These are phyloP conservation scores for Syzygium malaccense DNA, from an alignment of 441 rosid species.

Conservation along the genomic window DNA sequence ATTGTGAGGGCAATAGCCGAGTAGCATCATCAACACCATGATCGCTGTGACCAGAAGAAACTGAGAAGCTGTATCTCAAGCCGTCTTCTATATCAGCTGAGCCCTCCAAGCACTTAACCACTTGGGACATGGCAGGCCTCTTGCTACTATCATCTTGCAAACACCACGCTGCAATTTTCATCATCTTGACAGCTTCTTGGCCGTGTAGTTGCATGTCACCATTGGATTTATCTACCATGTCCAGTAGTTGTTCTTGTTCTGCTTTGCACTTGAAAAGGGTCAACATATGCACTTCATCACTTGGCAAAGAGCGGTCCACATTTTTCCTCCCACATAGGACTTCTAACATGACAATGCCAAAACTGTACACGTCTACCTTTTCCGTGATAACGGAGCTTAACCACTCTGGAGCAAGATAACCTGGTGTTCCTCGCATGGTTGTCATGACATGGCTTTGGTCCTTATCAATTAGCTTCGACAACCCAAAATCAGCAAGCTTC, in stretches of 20 bases:
- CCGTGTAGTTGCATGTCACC: background rate
- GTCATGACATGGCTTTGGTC: background rate
- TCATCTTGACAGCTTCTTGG: constrained; percentile 5
- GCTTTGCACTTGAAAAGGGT: constrained; percentile 4
- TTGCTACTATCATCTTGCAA: constrained; percentile 11
- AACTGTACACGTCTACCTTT: constrained; percentile 28
- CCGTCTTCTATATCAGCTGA: background rate
- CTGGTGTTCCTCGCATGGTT: background rate
- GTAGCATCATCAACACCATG: background rate
- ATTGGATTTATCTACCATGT: constrained; percentile 3
- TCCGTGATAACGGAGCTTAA: constrained; percentile 10
- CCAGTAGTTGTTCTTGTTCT: constrained; percentile 1
- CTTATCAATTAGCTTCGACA: background rate
- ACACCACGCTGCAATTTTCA: constrained; percentile 18
- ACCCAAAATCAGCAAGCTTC: background rate
- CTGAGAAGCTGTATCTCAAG: background rate
- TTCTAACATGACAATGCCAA: constrained; percentile 25
- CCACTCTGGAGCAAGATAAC: constrained; percentile 14
- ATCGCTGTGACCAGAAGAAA: background rate
- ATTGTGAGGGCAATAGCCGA: background rate
- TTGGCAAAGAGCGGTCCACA: constrained; percentile 4
- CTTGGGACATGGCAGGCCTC: constrained; percentile 20
- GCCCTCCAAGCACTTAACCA: constrained; percentile 1
- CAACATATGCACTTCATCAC: constrained; percentile 1
- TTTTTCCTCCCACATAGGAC: constrained; percentile 12